Conservation (phyloP, 768 basidiomycete species). For the Peribolospora baueri region DNA sequence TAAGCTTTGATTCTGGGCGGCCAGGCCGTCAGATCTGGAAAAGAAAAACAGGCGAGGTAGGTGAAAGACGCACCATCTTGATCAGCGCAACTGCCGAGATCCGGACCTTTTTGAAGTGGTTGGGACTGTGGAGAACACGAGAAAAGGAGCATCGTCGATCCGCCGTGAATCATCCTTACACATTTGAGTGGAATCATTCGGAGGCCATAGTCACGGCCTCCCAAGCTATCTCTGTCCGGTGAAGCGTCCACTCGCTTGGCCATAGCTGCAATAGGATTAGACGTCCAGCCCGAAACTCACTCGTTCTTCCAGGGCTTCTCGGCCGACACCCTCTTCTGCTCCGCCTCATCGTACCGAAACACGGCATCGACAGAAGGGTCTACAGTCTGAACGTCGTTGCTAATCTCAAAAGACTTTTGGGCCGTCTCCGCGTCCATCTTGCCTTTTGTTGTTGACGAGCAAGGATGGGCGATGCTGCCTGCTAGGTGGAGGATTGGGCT, state of each 20-base stretch:
- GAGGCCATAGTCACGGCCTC: too few relatives aligned
- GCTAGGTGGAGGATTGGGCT: too few relatives aligned
- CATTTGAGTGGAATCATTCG: too few relatives aligned
- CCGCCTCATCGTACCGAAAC: conserved; percentile 19
- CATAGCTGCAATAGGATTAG: not conserved
- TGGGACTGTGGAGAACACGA: conserved; percentile 16
- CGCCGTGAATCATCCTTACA: not conserved
- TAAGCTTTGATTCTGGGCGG: conserved; percentile 20
- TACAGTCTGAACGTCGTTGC: conserved; percentile 17
- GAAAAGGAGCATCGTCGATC: too few relatives aligned
- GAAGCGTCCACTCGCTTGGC: not conserved
- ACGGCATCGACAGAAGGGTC: conserved; percentile 15
- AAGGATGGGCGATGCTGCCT: too few relatives aligned
- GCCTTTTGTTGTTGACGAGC: too few relatives aligned
- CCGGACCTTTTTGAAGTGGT: conserved; percentile 26
- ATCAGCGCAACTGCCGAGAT: conserved; percentile 29
- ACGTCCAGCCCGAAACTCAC: conserved; percentile 22
- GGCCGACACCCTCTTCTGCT: conserved; percentile 23
- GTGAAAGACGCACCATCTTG: conserved; percentile 25
- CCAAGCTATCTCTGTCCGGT: too few relatives aligned
- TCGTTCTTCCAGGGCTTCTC: conserved; percentile 75
- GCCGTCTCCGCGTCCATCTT: conserved; percentile 1
- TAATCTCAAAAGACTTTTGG: conserved; percentile 21
- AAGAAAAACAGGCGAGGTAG: not conserved
- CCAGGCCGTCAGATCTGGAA: not conserved